phyloP scores from a whole-genome alignment of 2,329 filamentous ascomycete genomes.

The Sarocladium oryzae region DNA sequence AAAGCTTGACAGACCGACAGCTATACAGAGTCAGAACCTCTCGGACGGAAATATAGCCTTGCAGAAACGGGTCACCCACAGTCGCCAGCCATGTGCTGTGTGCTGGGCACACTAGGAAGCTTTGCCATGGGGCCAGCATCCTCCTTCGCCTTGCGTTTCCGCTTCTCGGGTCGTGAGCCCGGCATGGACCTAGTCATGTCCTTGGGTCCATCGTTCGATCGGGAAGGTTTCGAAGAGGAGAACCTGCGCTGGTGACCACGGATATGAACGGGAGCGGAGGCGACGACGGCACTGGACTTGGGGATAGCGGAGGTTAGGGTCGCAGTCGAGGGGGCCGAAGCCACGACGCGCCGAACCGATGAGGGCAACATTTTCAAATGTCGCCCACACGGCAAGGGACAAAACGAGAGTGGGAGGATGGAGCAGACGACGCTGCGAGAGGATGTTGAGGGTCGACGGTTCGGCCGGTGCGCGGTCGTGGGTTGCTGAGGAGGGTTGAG shows the following conservation, averaged over 20 bases:
- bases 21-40: slow-evolving; percentile 38
- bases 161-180: slow-evolving; percentile 44
- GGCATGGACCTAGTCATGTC: slow-evolving; percentile 45
- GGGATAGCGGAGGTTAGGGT: slow-evolving; percentile 32
- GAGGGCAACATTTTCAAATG: slow-evolving; percentile 43
- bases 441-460: slow-evolving; percentile 11
- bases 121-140: slow-evolving; percentile 43
- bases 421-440: slow-evolving; percentile 11
- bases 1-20: slow-evolving; percentile 83
- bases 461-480: slow-evolving; percentile 8
- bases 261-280: slow-evolving; percentile 28
- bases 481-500: background rate
- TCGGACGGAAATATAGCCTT: background rate
- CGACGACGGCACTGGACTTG: slow-evolving; percentile 29
- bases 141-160: slow-evolving; percentile 52
- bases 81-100: slow-evolving; percentile 62
- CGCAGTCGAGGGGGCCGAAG: slow-evolving; percentile 39
- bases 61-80: slow-evolving; percentile 40
- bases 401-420: background rate
- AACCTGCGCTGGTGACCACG: slow-evolving; percentile 46
- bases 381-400: slow-evolving; percentile 9
- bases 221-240: slow-evolving; percentile 58
- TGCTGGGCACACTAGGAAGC: slow-evolving; percentile 69
- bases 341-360: slow-evolving; percentile 49
- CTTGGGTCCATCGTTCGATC: slow-evolving; percentile 43